Evolutionary conservation across 495 filamentous ascomycete species (phyloP), one percentile per base, ranked within the genome.

Genomic region (Aspergillus funiculosus): DNA sequence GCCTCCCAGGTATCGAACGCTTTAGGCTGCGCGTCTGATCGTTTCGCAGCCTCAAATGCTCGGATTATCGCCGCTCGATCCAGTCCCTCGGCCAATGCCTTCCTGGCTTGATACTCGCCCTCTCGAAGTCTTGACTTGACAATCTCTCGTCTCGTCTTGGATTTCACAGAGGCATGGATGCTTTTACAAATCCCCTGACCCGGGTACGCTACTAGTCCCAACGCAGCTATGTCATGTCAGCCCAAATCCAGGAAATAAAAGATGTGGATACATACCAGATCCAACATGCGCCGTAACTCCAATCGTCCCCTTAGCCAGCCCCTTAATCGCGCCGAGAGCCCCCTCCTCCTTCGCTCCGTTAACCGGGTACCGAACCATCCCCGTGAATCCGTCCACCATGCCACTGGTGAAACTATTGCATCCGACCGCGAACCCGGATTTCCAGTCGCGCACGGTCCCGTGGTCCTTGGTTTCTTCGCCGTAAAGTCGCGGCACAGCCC

Each of bases 401-500:
- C 87, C 87, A 42, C 82, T 78, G 0, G 67, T 61, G 35, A 94
- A 82, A 50, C 83, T 86, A 51, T 77, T 71, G 3, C 58, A 48
- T 3, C 56, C 69, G 1, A 60, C 62, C 4, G 50, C 24, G 5
- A 57, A 52, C 2, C 69, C 69, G 5, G 58, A 60, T 40, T 62
- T 64, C 58, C 61, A 71, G 30, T 68, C 69, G 1, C 42, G 45
- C 9, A 73, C 57, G 2, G 57, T 41, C 5, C 53, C 56, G 17
- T 67, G 54, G 19, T 64, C 54, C 18, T 52, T 54, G 19, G 72
- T 75, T 41, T 70, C 67, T 48, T 80, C 82, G 4, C 86, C 85
- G 52, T 88, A 87, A 1, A 94, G 69, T 0, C 85, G 76, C 1
- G 89, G 89, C 0, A 87, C 84, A 51, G 89, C 89, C 58, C 91